Evolutionary conservation across 2,329 filamentous ascomycete genomes (phyloP), one percentile per base, ranked within the genome.

Genomic region (Alternaria infectoria): DNA sequence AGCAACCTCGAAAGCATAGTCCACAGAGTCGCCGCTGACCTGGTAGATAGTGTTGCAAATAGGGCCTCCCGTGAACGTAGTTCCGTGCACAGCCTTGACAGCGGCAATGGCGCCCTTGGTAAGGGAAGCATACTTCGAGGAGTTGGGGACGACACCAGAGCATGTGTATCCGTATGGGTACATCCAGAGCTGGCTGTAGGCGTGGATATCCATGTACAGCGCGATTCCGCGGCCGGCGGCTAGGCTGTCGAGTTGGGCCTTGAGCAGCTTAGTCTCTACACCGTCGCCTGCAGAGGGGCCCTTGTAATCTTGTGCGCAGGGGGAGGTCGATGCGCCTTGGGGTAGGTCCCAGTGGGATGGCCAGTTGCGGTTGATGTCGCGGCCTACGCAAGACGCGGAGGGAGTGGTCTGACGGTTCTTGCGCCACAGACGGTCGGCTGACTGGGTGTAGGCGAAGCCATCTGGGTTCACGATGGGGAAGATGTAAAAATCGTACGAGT

Each of bases 401-500:
- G 73, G 56, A 4, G 72, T 78, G 5, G 57, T 59, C 61, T 80
- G 77, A 0, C 79, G 68, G 68, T 81, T 81, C 71, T 81, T 81
- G 59, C 79, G 71, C 79, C 79, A 81, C 64, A 80, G 54, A 45
- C 79, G 77, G 64, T 80, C 74, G 49, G 60, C 76, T n/a, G 74
- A 70, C 56, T 81, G 79, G 5, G 76, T 73, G 69, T 76, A 80
- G 47, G 76, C 74, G 64, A 81, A 81, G 59, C 79, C 78, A 54
- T 80, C 77, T 2, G 78, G 78, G 68, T 80, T 80, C 23, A 79
- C 76, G n/a, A 80, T 70, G 8, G 78, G 78, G 64, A 79, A 74
- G 68, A 91, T 84, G 75, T 89, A 90, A 68, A 89, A 89, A 77
- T 91, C 90, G 72, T 88, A 90, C 59, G 83, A 86, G 76, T 90